These are phyloP conservation scores for Myotisia sp. DNA, from an alignment of 2,329 filamentous ascomycete species.

Conservation along the genomic window DNA sequence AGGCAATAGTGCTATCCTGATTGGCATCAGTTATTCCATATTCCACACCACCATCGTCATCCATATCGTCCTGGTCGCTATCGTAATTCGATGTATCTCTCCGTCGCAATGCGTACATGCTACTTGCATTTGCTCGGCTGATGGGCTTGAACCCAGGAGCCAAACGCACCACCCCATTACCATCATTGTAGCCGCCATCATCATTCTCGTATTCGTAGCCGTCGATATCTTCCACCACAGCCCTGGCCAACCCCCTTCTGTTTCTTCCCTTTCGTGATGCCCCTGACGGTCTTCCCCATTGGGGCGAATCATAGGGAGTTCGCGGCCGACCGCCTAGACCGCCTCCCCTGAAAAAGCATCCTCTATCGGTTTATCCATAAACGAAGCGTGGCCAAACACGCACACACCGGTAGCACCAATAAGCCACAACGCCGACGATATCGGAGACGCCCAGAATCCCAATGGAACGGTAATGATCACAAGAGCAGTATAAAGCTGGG, in stretches of 20 bases:
- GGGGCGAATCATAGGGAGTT: conserved; percentile 85
- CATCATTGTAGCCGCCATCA: conserved; percentile 36
- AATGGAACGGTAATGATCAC: conserved; percentile 72
- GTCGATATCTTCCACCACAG: conserved; percentile 54
- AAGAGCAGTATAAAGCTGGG: conserved; percentile 85
- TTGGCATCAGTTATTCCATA: conserved; percentile 30
- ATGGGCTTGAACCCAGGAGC: neutral
- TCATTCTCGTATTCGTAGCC: conserved; percentile 28
- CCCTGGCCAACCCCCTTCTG: conserved; percentile 38
- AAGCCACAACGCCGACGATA: conserved; percentile 80
- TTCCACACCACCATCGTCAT: conserved; percentile 39
- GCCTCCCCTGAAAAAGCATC: conserved; percentile 99
- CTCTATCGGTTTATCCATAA: conserved; percentile 98
- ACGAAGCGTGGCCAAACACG: conserved; percentile 83
- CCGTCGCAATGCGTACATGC: too few relatives aligned
- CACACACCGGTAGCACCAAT: conserved; percentile 88
- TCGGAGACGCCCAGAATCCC: conserved; percentile 69
- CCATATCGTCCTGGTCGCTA: conserved; percentile 26
- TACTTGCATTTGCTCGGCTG: too few relatives aligned
- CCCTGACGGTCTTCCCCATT: conserved; percentile 99
- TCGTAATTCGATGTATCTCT: neutral
- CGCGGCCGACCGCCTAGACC: conserved; percentile 99
- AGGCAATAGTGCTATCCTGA: conserved; percentile 28
- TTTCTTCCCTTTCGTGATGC: conserved; percentile 50
- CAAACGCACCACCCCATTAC: conserved; percentile 8